phyloP scores from a whole-genome alignment of 2,329 filamentous ascomycete genomes.

The Colletotrichum somersetense region DNA sequence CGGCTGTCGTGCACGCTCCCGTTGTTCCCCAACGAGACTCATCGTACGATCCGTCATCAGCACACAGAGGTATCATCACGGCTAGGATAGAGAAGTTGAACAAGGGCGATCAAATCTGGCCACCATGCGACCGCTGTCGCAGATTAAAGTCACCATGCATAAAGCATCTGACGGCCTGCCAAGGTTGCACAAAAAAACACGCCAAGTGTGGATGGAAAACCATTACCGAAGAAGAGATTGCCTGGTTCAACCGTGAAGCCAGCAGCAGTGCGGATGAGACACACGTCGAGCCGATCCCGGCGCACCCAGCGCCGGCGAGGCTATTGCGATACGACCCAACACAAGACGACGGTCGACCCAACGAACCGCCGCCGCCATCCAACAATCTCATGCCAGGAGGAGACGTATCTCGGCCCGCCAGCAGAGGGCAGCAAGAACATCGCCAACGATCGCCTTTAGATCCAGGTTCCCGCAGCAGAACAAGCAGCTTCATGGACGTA shows the following conservation, averaged over 20 bases:
- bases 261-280: slow-evolving; percentile 47
- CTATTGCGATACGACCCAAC: slow-evolving; percentile 39
- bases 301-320: slow-evolving; percentile 41
- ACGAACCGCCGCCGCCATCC: slow-evolving; percentile 23
- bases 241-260: slow-evolving; percentile 50
- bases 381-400: slow-evolving; percentile 29
- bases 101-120: slow-evolving; percentile 81
- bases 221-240: slow-evolving; percentile 78
- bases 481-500: slow-evolving; percentile 41
- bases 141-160: slow-evolving; percentile 84
- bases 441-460: slow-evolving; percentile 34
- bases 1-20: slow-evolving; percentile 47
- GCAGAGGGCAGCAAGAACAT: slow-evolving; percentile 36
- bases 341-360: slow-evolving; percentile 35
- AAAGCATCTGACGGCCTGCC: slow-evolving; percentile 88
- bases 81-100: slow-evolving; percentile 80
- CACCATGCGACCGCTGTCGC: slow-evolving; percentile 86
- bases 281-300: slow-evolving; percentile 47
- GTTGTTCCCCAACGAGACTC: slow-evolving; percentile 47
- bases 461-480: slow-evolving; percentile 36
- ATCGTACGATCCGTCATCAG: slow-evolving; percentile 48
- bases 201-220: slow-evolving; percentile 89
- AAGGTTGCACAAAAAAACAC: slow-evolving; percentile 91
- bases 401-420: slow-evolving; percentile 38
- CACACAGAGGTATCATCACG: slow-evolving; percentile 71